Conservation (phyloP, 2,329 filamentous ascomycete genomes). For the Claviceps sp. region DNA sequence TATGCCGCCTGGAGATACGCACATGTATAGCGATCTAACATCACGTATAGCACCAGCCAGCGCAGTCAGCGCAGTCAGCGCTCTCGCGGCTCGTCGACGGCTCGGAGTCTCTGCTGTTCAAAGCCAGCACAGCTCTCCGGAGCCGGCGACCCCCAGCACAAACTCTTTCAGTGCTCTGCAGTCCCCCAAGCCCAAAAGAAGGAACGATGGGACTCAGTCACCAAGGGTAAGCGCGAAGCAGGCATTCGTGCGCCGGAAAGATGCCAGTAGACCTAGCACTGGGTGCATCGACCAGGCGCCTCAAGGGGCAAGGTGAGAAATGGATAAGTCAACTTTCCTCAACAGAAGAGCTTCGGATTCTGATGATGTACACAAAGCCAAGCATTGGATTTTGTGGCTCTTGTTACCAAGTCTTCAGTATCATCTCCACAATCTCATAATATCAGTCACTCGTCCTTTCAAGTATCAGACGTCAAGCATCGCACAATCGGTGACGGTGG, state of each 20-base stretch:
- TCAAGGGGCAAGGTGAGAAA: background rate
- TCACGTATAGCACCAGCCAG: constrained; percentile 13
- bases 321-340: background rate
- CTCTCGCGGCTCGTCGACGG: constrained; percentile 22
- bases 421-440: constrained; percentile 5
- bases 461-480: constrained; percentile 29
- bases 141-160: constrained; percentile 9
- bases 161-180: constrained; percentile 19
- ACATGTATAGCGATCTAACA: background rate
- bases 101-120: constrained; percentile 9
- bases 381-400: background rate
- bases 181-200: constrained; percentile 7
- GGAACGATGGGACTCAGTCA: constrained; percentile 6
- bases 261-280: background rate
- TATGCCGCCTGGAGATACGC: background rate
- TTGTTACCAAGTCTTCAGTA: background rate
- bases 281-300: background rate
- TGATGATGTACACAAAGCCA: background rate
- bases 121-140: constrained; percentile 7
- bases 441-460: constrained; percentile 32
- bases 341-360: background rate
- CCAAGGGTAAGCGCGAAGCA: constrained; percentile 9
- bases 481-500: constrained; percentile 24
- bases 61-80: constrained; percentile 18
- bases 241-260: background rate